Conservation (phyloP, 2,329 filamentous ascomycete species). For the Aureobasidium sp. region DNA sequence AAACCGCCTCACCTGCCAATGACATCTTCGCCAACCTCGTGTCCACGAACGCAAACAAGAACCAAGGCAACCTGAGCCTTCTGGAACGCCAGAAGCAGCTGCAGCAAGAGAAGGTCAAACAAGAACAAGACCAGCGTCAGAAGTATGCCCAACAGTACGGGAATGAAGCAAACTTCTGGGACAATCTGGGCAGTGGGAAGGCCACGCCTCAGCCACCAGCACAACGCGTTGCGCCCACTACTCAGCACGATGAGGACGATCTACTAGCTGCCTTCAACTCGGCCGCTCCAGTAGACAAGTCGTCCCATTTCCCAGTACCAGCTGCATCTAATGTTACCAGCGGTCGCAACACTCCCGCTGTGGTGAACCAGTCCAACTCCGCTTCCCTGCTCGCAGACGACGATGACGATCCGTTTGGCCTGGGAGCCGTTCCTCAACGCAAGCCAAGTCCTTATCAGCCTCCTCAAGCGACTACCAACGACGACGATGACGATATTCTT, state of each 20-base stretch:
- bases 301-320: constrained; percentile 51
- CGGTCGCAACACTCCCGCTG: constrained; percentile 35
- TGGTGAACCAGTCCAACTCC: not conserved
- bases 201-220: constrained; percentile 35
- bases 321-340: constrained; percentile 28
- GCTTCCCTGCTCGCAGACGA: constrained; percentile 44
- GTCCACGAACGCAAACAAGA: constrained; percentile 54
- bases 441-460: constrained; percentile 18
- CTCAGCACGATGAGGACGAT: constrained; percentile 44
- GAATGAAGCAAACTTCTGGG: constrained; percentile 63
- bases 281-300: constrained; percentile 51
- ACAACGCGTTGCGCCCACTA: constrained; percentile 18
- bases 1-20: constrained; percentile 43
- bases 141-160: constrained; percentile 73
- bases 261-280: constrained; percentile 56
- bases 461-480: constrained; percentile 18
- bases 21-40: constrained; percentile 77
- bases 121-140: constrained; percentile 66
- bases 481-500: constrained; percentile 57
- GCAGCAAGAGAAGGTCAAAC: constrained; percentile 68
- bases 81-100: constrained; percentile 61
- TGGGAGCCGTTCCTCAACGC: constrained; percentile 40
- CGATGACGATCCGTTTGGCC: constrained; percentile 79
- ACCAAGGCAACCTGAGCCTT: constrained; percentile 62
- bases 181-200: constrained; percentile 56